Conservation (phyloP, 768 basidiomycete genomes). For the Hypsizygus marmoreus region DNA sequence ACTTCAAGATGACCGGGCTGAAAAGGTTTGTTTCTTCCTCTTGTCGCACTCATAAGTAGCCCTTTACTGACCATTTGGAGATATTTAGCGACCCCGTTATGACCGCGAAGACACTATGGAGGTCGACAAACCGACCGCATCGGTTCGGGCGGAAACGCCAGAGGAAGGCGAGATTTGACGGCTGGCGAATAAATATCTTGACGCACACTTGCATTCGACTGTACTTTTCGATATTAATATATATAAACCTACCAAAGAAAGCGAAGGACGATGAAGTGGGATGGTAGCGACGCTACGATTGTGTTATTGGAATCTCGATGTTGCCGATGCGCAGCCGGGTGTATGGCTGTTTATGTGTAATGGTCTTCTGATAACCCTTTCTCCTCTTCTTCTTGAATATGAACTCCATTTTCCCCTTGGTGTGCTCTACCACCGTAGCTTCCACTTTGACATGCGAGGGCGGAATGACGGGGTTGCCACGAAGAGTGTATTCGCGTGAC, state of each 20-base stretch:
- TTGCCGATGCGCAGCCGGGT: slow-evolving; percentile 92
- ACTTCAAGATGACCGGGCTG: slow-evolving; percentile 55
- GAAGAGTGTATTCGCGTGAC: slow-evolving; percentile 91
- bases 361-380: slow-evolving; percentile 96
- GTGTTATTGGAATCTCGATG: slow-evolving; percentile 51
- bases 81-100: slow-evolving; percentile 55
- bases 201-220: background rate
- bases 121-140: slow-evolving; percentile 40
- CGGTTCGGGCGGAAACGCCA: slow-evolving; percentile 70
- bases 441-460: slow-evolving; percentile 67
- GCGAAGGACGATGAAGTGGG: background rate
- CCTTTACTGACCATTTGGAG: slow-evolving; percentile 16
- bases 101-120: slow-evolving; percentile 51
- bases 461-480: slow-evolving; percentile 74
- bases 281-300: slow-evolving; percentile 15
- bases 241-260: slow-evolving; percentile 11
- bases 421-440: slow-evolving; percentile 96
- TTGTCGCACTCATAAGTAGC: background rate
- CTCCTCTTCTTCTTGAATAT: slow-evolving; percentile 97
- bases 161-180: slow-evolving; percentile 88
- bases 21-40: slow-evolving; percentile 54
- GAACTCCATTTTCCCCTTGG: slow-evolving; percentile 89
- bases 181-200: too few relatives aligned
- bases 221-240: slow-evolving; percentile 10
- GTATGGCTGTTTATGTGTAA: slow-evolving; percentile 91